A percentile compares a stretch with the other conserved stretches of the same genome.
phyloP scores from a whole-genome alignment of 257 asterid genomes.

The Capsicum rhomboideum region DNA sequence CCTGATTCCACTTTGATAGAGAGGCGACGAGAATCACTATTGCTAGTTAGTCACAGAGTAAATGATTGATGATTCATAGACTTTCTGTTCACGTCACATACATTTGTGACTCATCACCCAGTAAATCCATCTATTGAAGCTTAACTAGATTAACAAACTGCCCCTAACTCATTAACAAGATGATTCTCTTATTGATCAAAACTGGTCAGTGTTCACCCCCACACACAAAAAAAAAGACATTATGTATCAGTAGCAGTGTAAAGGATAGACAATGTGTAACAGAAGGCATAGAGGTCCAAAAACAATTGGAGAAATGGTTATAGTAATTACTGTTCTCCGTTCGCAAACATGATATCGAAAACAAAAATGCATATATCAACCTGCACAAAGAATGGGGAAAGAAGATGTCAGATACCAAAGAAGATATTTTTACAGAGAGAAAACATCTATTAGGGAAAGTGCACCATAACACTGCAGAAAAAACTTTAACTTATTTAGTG shows the following conservation, averaged over 20 bases:
- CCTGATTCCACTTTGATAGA: neutral
- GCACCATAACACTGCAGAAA: neutral
- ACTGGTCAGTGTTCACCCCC: neutral
- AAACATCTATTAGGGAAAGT: neutral
- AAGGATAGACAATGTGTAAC: neutral
- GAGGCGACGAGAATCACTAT: neutral
- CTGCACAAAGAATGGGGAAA: constrained; percentile 29
- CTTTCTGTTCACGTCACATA: neutral
- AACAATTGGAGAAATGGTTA: constrained; percentile 11
- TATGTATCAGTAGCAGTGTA: neutral
- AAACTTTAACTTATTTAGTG: neutral
- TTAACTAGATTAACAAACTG: neutral
- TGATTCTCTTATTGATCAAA: neutral
- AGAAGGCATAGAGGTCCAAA: neutral
- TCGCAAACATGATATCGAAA: constrained; percentile 81
- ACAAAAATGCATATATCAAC: constrained; percentile 77
- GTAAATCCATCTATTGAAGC: neutral
- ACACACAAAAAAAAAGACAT: neutral
- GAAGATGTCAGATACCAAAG: constrained; percentile 15
- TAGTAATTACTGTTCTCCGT: constrained; percentile 70
- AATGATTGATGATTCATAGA: neutral
- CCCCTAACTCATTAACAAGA: neutral
- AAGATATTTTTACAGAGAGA: neutral
- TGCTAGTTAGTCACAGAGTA: neutral
- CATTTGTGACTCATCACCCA: neutral